These are phyloP conservation scores for Heterobasidion occidentale DNA, from an alignment of 1,284 basidiomycete species.

Conservation along the genomic window DNA sequence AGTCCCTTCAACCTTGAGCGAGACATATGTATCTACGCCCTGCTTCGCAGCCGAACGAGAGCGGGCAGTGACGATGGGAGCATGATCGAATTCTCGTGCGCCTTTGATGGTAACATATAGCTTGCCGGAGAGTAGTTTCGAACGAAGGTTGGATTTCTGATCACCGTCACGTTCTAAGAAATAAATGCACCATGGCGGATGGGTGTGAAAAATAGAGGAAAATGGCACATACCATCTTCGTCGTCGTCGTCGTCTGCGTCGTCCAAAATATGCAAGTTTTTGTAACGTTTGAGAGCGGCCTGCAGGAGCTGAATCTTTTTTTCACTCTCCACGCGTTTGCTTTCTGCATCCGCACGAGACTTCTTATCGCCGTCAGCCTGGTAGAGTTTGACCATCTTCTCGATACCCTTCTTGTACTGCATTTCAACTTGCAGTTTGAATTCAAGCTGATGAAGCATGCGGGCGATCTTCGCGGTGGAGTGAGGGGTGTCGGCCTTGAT, in stretches of 20 bases:
- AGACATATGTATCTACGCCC: slow-evolving; percentile 82
- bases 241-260: slow-evolving; percentile 80
- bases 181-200: slow-evolving; percentile 11
- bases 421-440: slow-evolving; percentile 98
- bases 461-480: slow-evolving; percentile 93
- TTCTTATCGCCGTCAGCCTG: slow-evolving; percentile 95
- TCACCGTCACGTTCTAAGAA: slow-evolving; percentile 65
- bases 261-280: slow-evolving; percentile 91
- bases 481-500: slow-evolving; percentile 97
- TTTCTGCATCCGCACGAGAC: slow-evolving; percentile 85
- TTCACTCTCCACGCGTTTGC: slow-evolving; percentile 90
- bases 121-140: slow-evolving; percentile 92
- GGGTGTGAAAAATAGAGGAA: not conserved
- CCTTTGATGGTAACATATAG: slow-evolving; percentile 84
- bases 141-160: slow-evolving; percentile 83
- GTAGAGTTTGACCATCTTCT: slow-evolving; percentile 97
- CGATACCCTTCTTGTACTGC: slow-evolving; percentile 97
- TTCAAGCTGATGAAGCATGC: slow-evolving; percentile 98
- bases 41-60: slow-evolving; percentile 74
- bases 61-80: slow-evolving; percentile 53
- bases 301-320: slow-evolving; percentile 93
- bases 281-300: slow-evolving; percentile 92
- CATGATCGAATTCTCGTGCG: slow-evolving; percentile 93
- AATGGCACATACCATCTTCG: slow-evolving; percentile 41
- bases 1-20: slow-evolving; percentile 95